phyloP scores from a whole-genome alignment of 148 eudicot genomes.

The Rheum nobile region DNA sequence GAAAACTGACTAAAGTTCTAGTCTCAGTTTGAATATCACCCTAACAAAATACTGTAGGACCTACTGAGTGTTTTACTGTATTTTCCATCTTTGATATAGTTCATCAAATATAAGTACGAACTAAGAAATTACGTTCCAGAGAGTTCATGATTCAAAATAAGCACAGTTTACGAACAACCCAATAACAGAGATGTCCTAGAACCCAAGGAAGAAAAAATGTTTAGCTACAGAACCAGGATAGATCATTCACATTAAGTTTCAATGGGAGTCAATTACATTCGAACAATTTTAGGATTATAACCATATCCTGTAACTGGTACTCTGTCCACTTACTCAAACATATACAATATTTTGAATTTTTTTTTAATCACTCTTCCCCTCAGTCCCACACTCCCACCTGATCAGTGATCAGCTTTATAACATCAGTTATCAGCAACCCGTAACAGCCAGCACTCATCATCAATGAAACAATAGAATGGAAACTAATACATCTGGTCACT shows the following conservation, averaged over 20 bases:
- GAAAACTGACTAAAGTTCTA: not conserved
- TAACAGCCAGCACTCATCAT: not conserved
- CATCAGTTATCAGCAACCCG: not conserved
- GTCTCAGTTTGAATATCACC: not conserved
- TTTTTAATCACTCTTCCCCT: not conserved
- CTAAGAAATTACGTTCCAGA: not conserved
- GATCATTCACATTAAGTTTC: not conserved
- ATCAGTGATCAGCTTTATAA: not conserved
- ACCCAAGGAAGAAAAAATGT: not conserved
- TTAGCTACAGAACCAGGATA: not conserved
- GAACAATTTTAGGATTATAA: not conserved
- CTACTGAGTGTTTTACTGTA: not conserved
- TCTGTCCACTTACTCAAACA: not conserved
- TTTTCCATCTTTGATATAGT: not conserved
- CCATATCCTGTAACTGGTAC: not conserved
- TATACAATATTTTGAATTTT: not conserved
- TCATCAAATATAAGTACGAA: not conserved
- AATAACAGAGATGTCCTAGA: not conserved
- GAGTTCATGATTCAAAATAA: not conserved
- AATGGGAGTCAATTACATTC: not conserved
- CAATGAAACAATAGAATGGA: not conserved
- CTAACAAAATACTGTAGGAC: not conserved
- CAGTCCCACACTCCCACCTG: not conserved
- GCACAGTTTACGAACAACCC: not conserved
- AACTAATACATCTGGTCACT: conserved; percentile 1